phyloP scores from a whole-genome alignment of 2,329 filamentous ascomycete species.

The Madurella mycetomatis region DNA sequence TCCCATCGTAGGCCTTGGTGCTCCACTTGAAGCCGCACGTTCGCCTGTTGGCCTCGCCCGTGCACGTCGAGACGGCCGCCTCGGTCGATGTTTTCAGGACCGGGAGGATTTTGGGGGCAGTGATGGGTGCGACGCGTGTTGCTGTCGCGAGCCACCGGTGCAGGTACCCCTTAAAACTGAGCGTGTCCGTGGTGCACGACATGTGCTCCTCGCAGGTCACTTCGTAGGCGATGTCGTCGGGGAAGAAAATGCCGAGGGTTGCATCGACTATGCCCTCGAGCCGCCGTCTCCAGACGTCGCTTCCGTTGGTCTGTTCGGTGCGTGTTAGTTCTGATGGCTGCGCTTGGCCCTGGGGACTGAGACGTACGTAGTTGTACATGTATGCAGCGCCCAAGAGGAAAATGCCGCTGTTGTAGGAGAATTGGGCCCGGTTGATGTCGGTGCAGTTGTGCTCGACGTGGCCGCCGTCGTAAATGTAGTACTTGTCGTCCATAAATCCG shows the following conservation, averaged over 20 bases:
- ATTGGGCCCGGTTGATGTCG: slow-evolving; percentile 56
- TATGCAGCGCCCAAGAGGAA: slow-evolving; percentile 59
- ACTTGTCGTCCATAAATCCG: slow-evolving; percentile 54
- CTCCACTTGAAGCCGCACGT: slow-evolving; percentile 63
- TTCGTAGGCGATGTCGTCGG: slow-evolving; percentile 60
- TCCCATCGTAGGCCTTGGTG: slow-evolving; percentile 48
- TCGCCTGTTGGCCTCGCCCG: slow-evolving; percentile 52
- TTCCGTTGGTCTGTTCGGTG: slow-evolving; percentile 44
- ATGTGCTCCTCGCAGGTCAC: slow-evolving; percentile 56
- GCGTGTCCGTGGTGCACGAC: slow-evolving; percentile 66
- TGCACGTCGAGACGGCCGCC: slow-evolving; percentile 60
- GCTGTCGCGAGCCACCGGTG: slow-evolving; percentile 60
- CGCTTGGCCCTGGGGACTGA: neutral
- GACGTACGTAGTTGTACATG: slow-evolving; percentile 60
- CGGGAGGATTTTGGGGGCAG: slow-evolving; percentile 49
- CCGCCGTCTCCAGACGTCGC: slow-evolving; percentile 49
- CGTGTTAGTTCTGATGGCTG: neutral
- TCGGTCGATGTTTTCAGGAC: slow-evolving; percentile 52
- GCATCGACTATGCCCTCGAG: slow-evolving; percentile 51
- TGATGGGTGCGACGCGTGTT: slow-evolving; percentile 57
- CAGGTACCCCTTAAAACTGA: slow-evolving; percentile 67
- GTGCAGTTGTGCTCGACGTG: slow-evolving; percentile 55
- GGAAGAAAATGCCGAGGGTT: slow-evolving; percentile 47
- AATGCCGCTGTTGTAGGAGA: slow-evolving; percentile 62
- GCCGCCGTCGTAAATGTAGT: slow-evolving; percentile 59